Base-by-base conservation (phyloP, 1,284 basidiomycete species). In the Irpex sp. region DNA sequence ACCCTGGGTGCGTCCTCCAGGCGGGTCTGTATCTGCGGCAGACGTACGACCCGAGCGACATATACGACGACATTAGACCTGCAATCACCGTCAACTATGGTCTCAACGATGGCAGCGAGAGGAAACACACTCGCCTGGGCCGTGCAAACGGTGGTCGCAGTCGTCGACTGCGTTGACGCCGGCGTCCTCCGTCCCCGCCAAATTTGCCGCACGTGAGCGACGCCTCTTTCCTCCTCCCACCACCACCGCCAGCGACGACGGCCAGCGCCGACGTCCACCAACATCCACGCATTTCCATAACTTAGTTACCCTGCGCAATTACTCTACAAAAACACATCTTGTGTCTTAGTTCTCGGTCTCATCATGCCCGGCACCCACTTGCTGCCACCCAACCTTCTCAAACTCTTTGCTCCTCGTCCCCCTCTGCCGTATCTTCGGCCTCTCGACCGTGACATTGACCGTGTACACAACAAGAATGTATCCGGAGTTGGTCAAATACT, bases 351-450 rank as follows among this genome's bases (percentile, higher is more conserved):
- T 61, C 59, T 60, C 61, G 58, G 31, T 62, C n/a, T 59, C 70
- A 70, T 67, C 50, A 92, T 92, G 89, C 90, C 89, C 35, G 89
- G 90, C 56, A 95, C 94, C 6, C 90, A 95, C 77, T 83, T 96
- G 47, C 84, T 98, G 51, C 95, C 95, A 5, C 94, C 94, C 7
- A 97, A 97, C 76, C 86, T 98, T 58, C 86, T 97, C 74, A 94
- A 95, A 76, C 89, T 98, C 68, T 98, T 98, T 74, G 91, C 94
- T 0, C 95, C 95, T 13, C 88, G 95, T 15, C 93, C 95, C 1
- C 92, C 90, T 2, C 83, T 97, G 1, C 90, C 90, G 0, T 97
- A 94, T 74, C 74, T 88, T 47, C 89, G 93, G 35, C 94, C 95
- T 0, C 80, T 94, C 33, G 93, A 91, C 72, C 88, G 81, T 69